phyloP scores from a whole-genome alignment of 2,329 filamentous ascomycete species.

The Fusarium torulosum region DNA sequence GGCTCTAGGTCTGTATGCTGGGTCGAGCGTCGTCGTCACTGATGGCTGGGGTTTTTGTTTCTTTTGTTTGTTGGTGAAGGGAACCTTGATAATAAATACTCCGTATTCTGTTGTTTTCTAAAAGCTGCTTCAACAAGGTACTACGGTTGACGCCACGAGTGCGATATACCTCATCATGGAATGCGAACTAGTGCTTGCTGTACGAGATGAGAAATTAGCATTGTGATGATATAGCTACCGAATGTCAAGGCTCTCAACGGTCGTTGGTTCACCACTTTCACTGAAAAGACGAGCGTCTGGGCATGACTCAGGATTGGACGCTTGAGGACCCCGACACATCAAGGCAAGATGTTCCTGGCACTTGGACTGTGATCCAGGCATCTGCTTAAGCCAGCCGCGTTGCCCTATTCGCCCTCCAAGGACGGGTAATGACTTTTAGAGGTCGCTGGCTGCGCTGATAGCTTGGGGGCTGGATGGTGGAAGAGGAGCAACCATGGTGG shows the following conservation, averaged over 20 bases:
- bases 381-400: constrained; percentile 8
- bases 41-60: constrained; percentile 35
- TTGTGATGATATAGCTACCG: constrained; percentile 38
- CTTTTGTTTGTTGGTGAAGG: constrained; percentile 14
- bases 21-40: constrained; percentile 8
- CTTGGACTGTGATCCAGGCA: constrained; percentile 23
- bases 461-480: constrained; percentile 31
- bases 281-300: constrained; percentile 44
- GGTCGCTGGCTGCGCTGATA: constrained; percentile 18
- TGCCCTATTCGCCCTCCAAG: constrained; percentile 11
- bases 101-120: neutral
- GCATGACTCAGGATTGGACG: constrained; percentile 42
- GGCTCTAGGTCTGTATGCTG: constrained; percentile 16
- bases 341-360: constrained; percentile 42
- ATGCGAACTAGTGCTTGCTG: constrained; percentile 17
- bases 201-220: constrained; percentile 27
- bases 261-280: constrained; percentile 42
- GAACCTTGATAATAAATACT: neutral
- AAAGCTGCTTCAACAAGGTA: neutral
- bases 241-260: constrained; percentile 26
- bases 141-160: neutral
- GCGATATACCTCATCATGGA: neutral
- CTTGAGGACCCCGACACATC: constrained; percentile 25
- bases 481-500: constrained; percentile 30
- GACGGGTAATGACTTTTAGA: constrained; percentile 32